Conservation (phyloP, 495 filamentous ascomycete species). For the Penicillium turbatum region DNA sequence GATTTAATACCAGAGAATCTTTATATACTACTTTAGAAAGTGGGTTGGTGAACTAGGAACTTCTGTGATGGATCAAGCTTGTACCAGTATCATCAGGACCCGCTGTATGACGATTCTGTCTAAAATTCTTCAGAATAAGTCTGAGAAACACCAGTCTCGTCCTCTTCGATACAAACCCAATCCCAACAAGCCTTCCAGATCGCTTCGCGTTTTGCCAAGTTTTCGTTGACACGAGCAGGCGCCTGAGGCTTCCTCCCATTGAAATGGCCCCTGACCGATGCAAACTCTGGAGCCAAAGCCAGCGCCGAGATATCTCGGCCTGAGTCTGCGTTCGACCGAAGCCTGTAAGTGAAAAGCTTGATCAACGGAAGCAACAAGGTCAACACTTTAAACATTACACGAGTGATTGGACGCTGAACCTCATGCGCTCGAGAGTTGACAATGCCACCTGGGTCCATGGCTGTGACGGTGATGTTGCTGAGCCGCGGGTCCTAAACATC, state of each 20-base stretch:
- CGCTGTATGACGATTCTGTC: background rate
- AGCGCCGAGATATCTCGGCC: conserved; percentile 38
- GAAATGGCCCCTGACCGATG: conserved; percentile 39
- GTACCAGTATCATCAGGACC: too few species aligned
- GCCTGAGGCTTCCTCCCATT: conserved; percentile 30
- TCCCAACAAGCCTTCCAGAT: conserved; percentile 43
- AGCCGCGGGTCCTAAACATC: conserved; percentile 24
- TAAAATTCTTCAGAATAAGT: background rate
- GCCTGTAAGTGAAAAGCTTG: conserved; percentile 12
- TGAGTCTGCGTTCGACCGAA: conserved; percentile 22
- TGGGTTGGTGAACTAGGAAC: too few species aligned
- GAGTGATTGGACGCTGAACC: conserved; percentile 38
- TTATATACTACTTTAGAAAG: too few species aligned
- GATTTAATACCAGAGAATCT: too few species aligned
- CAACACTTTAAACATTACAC: conserved; percentile 31
- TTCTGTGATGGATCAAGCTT: too few species aligned
- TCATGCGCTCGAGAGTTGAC: conserved; percentile 42
- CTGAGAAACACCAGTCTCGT: conserved; percentile 5
- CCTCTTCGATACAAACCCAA: conserved; percentile 28
- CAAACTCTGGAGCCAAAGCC: conserved; percentile 20
- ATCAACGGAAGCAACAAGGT: conserved; percentile 29
- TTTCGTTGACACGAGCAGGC: conserved; percentile 36
- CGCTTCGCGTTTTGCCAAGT: conserved; percentile 37
- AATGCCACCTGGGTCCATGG: conserved; percentile 45
- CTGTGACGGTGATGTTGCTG: conserved; percentile 40